Base-by-base conservation (phyloP, 257 asterid species). In the Parsonsia alboflavescens region DNA sequence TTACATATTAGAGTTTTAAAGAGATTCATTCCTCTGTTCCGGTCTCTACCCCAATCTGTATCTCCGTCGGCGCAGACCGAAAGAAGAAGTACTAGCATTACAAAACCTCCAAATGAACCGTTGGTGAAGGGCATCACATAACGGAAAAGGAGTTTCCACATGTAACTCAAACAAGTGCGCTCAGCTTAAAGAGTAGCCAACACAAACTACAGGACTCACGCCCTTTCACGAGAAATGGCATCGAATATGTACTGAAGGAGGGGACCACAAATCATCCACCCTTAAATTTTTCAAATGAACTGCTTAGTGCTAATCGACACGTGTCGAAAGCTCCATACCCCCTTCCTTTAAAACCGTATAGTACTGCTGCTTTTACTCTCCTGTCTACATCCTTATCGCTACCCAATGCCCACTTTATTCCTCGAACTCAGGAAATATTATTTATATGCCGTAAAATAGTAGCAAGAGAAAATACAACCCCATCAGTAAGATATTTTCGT, bases 281-380 rank as follows among this genome's bases (percentile, higher is more conserved):
- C 50, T 46, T 46, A 0, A 46, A 5, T 0, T 21, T 7, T 15
- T 4, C 53, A 0, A 41, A 5, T 0, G 22, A 39, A n/a, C 56
- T 13, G 56, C 53, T 30, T 7, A 17, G 44, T 11, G 54, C 57
- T 44, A 9, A 2, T 1, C 9, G 22, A 73, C 59, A 22, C 62
- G 77, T 61, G 77, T 73, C 62, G 24, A 42, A 3, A 0, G 21
- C 36, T 15, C 69, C 42, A 72, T 58, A 33, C 39, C 39, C 42
- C 10, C 22, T 7, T 33, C 15, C 66, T 10, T 61, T 59, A 52
- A 52, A 52, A 52, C 49, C 17, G 70, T 0, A 15, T 45, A 2
- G 24, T 13, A 1, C 39, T 4, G 2, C 10, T 5, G 76, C 65
- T 42, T 42, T n/a, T 30, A 28, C 62, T 4, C 6, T 19, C 33